These are phyloP conservation scores for Solanum pennellii DNA, from an alignment of 257 asterid species.

Conservation along the genomic window DNA sequence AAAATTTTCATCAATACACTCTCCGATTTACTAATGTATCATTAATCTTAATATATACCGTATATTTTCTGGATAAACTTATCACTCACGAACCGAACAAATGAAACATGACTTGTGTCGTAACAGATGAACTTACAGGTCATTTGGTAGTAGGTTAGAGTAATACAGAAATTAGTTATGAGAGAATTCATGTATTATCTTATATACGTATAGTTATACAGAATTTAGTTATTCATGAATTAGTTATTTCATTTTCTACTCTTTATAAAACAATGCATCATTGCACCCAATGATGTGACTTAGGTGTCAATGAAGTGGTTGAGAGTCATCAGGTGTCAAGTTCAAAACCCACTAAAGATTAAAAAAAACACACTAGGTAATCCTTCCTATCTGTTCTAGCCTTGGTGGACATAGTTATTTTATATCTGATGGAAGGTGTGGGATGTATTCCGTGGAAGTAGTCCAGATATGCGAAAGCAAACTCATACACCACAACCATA, in stretches of 20 bases:
- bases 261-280: not conserved
- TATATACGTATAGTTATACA: too few relatives aligned
- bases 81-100: not conserved
- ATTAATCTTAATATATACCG: not conserved
- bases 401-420: not conserved
- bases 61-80: not conserved
- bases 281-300: not conserved
- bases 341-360: not conserved
- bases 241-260: not conserved
- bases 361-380: too few relatives aligned
- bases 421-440: not conserved
- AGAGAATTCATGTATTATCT: too few relatives aligned
- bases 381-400: not conserved
- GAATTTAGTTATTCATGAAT: not conserved
- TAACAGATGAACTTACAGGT: not conserved
- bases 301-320: not conserved
- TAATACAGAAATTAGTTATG: not conserved
- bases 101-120: not conserved
- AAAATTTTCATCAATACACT: not conserved
- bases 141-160: not conserved
- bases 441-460: not conserved
- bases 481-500: not conserved
- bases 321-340: rapidly evolving
- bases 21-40: not conserved
- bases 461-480: not conserved